A percentile compares a stretch with the other conserved stretches of the same genome.
Conservation (phyloP, 1,284 basidiomycete genomes). For the Ustilago tritici region DNA sequence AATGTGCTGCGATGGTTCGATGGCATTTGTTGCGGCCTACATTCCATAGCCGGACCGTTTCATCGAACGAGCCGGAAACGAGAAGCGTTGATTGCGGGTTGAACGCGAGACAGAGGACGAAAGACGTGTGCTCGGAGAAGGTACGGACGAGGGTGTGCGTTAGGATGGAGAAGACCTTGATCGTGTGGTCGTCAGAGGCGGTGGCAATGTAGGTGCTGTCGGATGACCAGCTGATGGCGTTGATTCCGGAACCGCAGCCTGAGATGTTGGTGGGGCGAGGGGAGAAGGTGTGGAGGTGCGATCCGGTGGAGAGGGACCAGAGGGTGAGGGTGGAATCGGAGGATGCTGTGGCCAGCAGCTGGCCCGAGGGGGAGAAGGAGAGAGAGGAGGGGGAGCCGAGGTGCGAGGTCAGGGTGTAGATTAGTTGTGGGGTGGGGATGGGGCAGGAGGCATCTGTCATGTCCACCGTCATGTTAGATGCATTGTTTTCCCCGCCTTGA, state of each 20-base stretch:
- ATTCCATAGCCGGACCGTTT: slow-evolving; percentile 95
- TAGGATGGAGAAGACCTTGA: slow-evolving; percentile 54
- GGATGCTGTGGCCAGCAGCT: slow-evolving; percentile 65
- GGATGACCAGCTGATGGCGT: slow-evolving; percentile 61
- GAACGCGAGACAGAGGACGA: slow-evolving; percentile 91
- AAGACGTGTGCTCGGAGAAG: slow-evolving; percentile 87
- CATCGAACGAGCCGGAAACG: slow-evolving; percentile 92
- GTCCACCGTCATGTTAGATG: slow-evolving; percentile 22
- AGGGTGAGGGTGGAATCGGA: slow-evolving; percentile 70
- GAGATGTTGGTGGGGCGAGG: slow-evolving; percentile 12
- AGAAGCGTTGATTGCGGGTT: slow-evolving; percentile 88
- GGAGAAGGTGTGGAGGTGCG: slow-evolving; percentile 41
- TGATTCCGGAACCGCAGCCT: slow-evolving; percentile 42
- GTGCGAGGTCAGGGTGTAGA: slow-evolving; percentile 71
- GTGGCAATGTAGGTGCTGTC: slow-evolving; percentile 59
- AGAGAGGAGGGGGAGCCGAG: slow-evolving; percentile 70
- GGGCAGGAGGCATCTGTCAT: slow-evolving; percentile 3
- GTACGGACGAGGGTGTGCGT: slow-evolving; percentile 34
- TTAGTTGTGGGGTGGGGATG: slow-evolving; percentile 25
- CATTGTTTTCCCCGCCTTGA: neutral
- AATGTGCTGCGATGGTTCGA: slow-evolving; percentile 81
- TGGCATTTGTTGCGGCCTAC: slow-evolving; percentile 75
- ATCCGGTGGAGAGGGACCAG: slow-evolving; percentile 51
- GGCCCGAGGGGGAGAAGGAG: slow-evolving; percentile 72
- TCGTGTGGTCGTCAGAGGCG: slow-evolving; percentile 59